Evolutionary conservation across 768 basidiomycete genomes (phyloP).

Genomic region (Leccinum arenicola): DNA sequence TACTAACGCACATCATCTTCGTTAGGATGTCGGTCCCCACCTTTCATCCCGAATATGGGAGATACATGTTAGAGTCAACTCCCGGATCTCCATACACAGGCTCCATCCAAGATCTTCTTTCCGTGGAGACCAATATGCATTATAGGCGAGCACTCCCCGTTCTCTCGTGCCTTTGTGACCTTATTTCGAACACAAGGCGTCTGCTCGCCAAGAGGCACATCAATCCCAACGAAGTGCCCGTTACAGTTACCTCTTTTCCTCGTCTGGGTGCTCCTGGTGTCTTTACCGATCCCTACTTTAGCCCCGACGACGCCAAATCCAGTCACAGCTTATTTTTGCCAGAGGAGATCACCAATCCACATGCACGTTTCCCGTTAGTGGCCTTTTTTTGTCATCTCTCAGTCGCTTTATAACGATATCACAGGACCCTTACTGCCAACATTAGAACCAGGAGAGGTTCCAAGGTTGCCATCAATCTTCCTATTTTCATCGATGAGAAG

Average conservation of each 20-base stretch:
- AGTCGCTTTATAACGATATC: constrained; percentile 12
- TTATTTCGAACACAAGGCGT: constrained; percentile 50
- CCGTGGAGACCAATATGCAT: constrained; percentile 94
- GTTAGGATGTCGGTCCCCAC: constrained; percentile 73
- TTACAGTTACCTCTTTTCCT: constrained; percentile 96
- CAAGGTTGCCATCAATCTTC: constrained; percentile 94
- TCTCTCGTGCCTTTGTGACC: background rate
- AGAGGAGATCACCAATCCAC: constrained; percentile 94
- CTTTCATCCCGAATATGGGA: constrained; percentile 97
- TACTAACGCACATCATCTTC: background rate
- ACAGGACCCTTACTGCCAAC: constrained; percentile 94
- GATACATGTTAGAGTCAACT: constrained; percentile 98
- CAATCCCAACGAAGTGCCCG: constrained; percentile 79
- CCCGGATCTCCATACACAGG: constrained; percentile 95
- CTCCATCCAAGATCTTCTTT: constrained; percentile 77
- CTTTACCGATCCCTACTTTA: constrained; percentile 89
- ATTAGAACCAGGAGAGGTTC: constrained; percentile 87
- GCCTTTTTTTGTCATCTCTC: constrained; percentile 8
- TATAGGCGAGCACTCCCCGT: constrained; percentile 56
- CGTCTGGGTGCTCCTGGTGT: constrained; percentile 83
- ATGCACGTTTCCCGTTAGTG: constrained; percentile 95
- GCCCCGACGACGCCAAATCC: constrained; percentile 72
- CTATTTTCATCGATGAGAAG: constrained; percentile 82
- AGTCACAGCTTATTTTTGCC: constrained; percentile 94
- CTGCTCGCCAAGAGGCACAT: constrained; percentile 80